phyloP scores from a whole-genome alignment of 345 rosid genomes.

The Citrus sinensis region DNA sequence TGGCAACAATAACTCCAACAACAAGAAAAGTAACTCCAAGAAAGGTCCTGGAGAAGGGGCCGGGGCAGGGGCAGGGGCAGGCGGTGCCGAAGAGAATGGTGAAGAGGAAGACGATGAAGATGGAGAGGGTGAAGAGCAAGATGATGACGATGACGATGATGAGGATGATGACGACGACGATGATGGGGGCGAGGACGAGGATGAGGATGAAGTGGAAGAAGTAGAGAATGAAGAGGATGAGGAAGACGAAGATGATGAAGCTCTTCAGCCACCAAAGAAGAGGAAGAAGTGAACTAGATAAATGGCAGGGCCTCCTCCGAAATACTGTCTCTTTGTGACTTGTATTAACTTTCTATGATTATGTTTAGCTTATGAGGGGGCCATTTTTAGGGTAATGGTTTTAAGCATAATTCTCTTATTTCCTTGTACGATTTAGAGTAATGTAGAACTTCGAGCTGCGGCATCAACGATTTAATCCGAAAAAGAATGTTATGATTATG shows the following conservation, averaged over 20 bases:
- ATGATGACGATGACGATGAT: neutral
- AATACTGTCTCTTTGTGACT: slow-evolving; percentile 18
- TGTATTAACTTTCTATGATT: slow-evolving; percentile 16
- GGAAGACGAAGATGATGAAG: slow-evolving; percentile 76
- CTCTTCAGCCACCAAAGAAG: slow-evolving; percentile 91
- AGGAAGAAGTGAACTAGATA: slow-evolving; percentile 71
- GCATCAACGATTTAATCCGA: slow-evolving; percentile 15
- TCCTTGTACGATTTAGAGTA: slow-evolving; percentile 26
- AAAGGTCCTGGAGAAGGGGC: slow-evolving; percentile 39
- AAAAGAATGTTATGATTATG: slow-evolving; percentile 13
- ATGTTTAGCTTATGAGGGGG: slow-evolving; percentile 11
- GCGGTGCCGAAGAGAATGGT: slow-evolving; percentile 41
- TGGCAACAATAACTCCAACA: slow-evolving; percentile 34
- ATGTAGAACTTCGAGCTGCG: slow-evolving; percentile 27
- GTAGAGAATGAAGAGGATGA: slow-evolving; percentile 47
- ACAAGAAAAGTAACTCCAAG: slow-evolving; percentile 42
- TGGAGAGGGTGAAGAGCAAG: slow-evolving; percentile 21
- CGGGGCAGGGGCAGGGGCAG: slow-evolving; percentile 7
- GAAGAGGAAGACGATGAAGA: slow-evolving; percentile 36
- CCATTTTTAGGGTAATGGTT: slow-evolving; percentile 20
- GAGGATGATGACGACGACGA: slow-evolving; percentile 38
- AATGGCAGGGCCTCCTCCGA: slow-evolving; percentile 17
- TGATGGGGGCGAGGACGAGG: slow-evolving; percentile 39
- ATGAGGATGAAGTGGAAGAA: slow-evolving; percentile 33
- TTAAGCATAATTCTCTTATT: slow-evolving; percentile 24